phyloP scores from a whole-genome alignment of 441 rosid species.

The Geranium incanum region DNA sequence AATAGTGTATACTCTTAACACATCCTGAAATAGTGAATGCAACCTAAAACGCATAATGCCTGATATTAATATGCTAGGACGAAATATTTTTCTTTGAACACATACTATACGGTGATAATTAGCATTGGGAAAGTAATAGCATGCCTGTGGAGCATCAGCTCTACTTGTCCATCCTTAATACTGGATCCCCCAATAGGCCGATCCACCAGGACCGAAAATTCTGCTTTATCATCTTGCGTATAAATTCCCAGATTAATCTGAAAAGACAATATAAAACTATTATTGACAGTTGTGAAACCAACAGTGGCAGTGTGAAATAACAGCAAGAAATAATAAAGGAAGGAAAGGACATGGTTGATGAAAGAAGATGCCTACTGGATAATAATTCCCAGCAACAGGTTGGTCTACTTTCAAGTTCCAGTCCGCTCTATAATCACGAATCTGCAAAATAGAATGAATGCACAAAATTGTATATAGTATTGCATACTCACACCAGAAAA shows the following conservation, averaged over 20 bases:
- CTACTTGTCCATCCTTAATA: constrained; percentile 80
- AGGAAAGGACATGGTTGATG: background rate
- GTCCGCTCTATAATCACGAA: constrained; percentile 85
- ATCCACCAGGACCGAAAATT: constrained; percentile 86
- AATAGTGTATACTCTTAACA: background rate
- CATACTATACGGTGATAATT: background rate
- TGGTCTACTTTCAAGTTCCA: constrained; percentile 91
- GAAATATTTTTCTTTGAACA: background rate
- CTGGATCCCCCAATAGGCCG: constrained; percentile 88
- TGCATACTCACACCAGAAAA: background rate
- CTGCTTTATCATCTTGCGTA: constrained; percentile 56
- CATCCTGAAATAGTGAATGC: background rate
- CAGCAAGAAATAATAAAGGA: background rate
- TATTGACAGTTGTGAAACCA: background rate
- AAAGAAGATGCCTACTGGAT: constrained; percentile 56
- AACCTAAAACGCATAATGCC: background rate
- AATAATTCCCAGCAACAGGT: constrained; percentile 92
- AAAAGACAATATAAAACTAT: constrained; percentile 17
- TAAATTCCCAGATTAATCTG: constrained; percentile 93
- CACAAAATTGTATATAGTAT: background rate
- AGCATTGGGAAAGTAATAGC: constrained; percentile 5
- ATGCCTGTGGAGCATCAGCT: constrained; percentile 93
- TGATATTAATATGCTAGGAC: too few relatives aligned
- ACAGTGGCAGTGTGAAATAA: background rate
- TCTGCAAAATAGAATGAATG: constrained; percentile 36